Evolutionary conservation across 441 rosid species (phyloP), one percentile per base, ranked within the genome.

Genomic region (Metrosideros polymorpha): DNA sequence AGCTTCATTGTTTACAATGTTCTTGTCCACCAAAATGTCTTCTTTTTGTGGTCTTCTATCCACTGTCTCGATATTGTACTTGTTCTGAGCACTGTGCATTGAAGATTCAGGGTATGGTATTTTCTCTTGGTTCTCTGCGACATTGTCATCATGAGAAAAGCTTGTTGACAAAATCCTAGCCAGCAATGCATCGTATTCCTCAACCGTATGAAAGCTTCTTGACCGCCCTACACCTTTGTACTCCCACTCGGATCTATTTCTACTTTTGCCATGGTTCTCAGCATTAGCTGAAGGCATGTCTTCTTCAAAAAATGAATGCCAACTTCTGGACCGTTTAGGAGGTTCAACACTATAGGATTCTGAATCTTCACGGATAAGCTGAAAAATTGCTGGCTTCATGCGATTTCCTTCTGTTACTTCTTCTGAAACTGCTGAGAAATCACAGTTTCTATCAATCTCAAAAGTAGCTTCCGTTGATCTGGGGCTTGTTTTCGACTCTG

Each of bases 131-230:
- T 45, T 75, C 19, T 35, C 83, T 24, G 53, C 17, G 43, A 17
- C 86, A 30, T 43, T 29, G 9, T 86, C 82, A 27, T 30, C 39
- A 76, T 56, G 35, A 55, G 84, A 61, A 50, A 25, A 6, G n/a
- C 77, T 75, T 32, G 88, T 10, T n/a, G 56, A 57, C 42, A 29
- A 57, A 30, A 85, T 32, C 32, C 51, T 88, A 82, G 86, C 89
- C 42, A 89, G 83, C 86, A 92, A 45, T 30, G 87, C 89, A 56
- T 91, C 91, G 19, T 79, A 91, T 59, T 92, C 93, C 85, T 91
- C 89, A 24, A 90, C 90, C 1, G 94, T 90, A 66, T 91, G 93
- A 85, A 91, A 91, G 85, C 91, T 91, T 89, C 87, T 88, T 14
- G 88, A 84, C 39, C 85, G 82, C 7, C 24, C 13, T 42, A 76